Base-by-base conservation (phyloP, 768 basidiomycete genomes). In the Cyathus striatus region DNA sequence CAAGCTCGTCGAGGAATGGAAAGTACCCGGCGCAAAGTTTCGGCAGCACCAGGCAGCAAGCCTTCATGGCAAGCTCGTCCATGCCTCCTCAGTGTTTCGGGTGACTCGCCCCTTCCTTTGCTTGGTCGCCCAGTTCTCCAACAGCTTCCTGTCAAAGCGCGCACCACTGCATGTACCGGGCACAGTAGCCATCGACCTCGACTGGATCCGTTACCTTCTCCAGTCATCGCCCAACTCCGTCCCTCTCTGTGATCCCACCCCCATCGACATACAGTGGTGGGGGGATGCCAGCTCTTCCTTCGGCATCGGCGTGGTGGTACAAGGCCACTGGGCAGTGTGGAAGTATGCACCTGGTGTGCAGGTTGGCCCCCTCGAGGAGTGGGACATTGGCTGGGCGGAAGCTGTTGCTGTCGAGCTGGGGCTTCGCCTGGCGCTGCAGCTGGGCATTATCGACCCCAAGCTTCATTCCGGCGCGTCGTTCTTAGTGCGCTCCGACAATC, bases 321-420 rank as follows among this genome's bases (percentile, higher is more conserved):
- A 49, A 3, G n/a, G 6, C 3, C 42, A 34, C 20, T 70, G 59
- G 60, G 60, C 42, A 2, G 56, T 49, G 0, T 68, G 65, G 65
- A 6, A 18, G 1, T 65, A 53, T 52, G 55, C 59, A 0, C 42
- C 45, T 6, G 62, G 60, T 0, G 48, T 65, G n/a, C 7, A n/a
- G 0, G 62, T 64, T 1, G 63, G 65, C 0, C 64, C 61, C 1
- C n/a, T 40, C 0, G 21, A 46, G 17, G 16, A 39, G 0, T 51
- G 27, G 55, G 58, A 66, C 49, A 69, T 69, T 27, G 61, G 60
- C 0, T 69, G 68, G 68, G n/a, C n/a, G n/a, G n/a, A n/a, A n/a
- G n/a, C n/a, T n/a, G n/a, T n/a, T n/a, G n/a, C n/a, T n/a, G n/a
- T n/a, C n/a, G n/a, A n/a, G n/a, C n/a, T n/a, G n/a, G n/a, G n/a